phyloP scores from a whole-genome alignment of 352 stramenopile species.

The Detonula confervacea region DNA sequence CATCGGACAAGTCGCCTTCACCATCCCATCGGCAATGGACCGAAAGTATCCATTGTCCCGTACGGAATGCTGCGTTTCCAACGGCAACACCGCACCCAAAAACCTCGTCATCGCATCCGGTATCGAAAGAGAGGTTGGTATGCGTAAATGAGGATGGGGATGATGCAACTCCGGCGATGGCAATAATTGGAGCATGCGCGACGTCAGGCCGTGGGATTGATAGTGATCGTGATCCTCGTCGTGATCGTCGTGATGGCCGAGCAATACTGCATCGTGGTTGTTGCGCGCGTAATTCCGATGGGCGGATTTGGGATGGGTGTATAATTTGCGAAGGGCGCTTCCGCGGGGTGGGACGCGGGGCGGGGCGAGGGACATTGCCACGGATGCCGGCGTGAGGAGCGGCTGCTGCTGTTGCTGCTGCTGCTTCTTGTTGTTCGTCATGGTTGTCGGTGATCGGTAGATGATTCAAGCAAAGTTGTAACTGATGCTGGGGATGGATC shows the following conservation, averaged over 20 bases:
- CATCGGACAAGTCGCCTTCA: constrained; percentile 38
- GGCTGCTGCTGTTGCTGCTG: constrained; percentile 16
- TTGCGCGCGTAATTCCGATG: constrained; percentile 9
- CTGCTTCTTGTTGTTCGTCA: background rate
- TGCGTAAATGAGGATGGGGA: constrained; percentile 71
- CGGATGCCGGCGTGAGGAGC: constrained; percentile 57
- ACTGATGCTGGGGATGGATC: too few relatives aligned
- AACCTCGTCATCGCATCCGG: constrained; percentile 56
- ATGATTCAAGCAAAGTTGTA: too few relatives aligned
- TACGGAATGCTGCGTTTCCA: constrained; percentile 60
- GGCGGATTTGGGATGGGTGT: background rate
- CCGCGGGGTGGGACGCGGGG: constrained; percentile 55
- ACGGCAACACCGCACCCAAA: constrained; percentile 53
- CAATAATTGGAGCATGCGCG: background rate
- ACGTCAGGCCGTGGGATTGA: constrained; percentile 17
- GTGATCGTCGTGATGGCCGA: background rate
- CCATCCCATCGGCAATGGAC: constrained; percentile 53
- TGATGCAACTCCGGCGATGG: background rate
- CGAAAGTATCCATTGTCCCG: constrained; percentile 71
- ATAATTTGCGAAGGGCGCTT: constrained; percentile 38
- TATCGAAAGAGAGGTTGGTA: constrained; percentile 38
- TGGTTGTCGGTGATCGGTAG: too few relatives aligned
- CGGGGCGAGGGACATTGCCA: constrained; percentile 61
- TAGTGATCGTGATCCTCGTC: constrained; percentile 3
- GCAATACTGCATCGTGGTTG: background rate